phyloP scores from a whole-genome alignment of 345 rosid species.

The Salix suchowensis region DNA sequence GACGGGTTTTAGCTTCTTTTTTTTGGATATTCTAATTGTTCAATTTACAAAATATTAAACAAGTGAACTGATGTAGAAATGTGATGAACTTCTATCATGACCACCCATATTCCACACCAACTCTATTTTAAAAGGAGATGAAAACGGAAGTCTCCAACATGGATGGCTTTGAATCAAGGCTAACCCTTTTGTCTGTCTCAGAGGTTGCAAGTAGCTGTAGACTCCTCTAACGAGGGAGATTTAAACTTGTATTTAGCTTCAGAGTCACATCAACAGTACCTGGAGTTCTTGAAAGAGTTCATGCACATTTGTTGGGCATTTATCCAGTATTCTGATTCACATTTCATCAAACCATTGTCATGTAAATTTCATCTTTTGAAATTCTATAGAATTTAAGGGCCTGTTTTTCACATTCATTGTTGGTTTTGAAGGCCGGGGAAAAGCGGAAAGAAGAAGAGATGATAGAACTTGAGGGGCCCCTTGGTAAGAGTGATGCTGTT shows the following conservation, averaged over 20 bases:
- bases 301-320: neutral
- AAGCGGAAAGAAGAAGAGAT: conserved; percentile 94
- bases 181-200: neutral
- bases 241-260: neutral
- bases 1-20: neutral
- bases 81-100: neutral
- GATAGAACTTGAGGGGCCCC: conserved; percentile 85
- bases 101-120: neutral
- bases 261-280: neutral
- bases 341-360: no score
- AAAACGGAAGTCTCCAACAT: neutral
- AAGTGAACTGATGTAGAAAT: neutral
- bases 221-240: neutral
- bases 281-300: neutral
- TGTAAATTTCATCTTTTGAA: neutral
- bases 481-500: conserved; percentile 70
- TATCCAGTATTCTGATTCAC: neutral
- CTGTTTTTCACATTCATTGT: neutral
- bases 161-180: neutral
- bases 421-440: conserved; percentile 76
- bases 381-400: neutral
- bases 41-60: neutral
- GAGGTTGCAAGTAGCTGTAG: conserved; percentile 5
- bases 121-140: neutral
- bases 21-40: neutral